Evolutionary conservation across 352 stramenopile species (phyloP).

Genomic region (Phytophthora vignae): DNA sequence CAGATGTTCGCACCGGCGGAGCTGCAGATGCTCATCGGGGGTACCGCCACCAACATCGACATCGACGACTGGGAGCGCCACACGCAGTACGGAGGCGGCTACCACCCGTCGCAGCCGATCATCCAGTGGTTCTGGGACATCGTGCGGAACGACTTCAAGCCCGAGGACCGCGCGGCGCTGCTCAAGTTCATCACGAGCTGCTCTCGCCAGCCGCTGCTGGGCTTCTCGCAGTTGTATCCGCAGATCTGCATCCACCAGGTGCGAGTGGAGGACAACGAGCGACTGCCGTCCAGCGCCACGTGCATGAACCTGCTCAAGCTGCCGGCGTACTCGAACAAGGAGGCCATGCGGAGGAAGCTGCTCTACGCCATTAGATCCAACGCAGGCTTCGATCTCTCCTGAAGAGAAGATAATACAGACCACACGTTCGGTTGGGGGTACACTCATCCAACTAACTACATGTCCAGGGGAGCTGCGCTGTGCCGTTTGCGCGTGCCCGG

Average conservation of each 20-base stretch:
- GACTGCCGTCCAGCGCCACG: conserved; percentile 87
- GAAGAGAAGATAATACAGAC: conserved; percentile 12
- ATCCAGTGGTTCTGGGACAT: conserved; percentile 89
- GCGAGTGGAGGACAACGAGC: conserved; percentile 73
- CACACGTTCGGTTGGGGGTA: neutral
- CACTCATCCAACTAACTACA: conserved; percentile 10
- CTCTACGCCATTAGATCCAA: conserved; percentile 96
- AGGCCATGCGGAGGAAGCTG: conserved; percentile 95
- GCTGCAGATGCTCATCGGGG: conserved; percentile 94
- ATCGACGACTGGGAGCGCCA: conserved; percentile 94
- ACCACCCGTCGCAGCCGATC: conserved; percentile 84
- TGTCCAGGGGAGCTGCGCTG: neutral
- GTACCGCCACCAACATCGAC: conserved; percentile 94
- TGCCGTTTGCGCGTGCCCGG: conserved; percentile 3
- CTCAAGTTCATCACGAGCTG: conserved; percentile 97
- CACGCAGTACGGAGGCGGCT: conserved; percentile 95
- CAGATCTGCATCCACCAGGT: conserved; percentile 95
- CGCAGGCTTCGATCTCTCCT: conserved; percentile 98
- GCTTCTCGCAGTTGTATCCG: conserved; percentile 94
- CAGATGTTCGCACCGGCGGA: conserved; percentile 92
- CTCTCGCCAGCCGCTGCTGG: conserved; percentile 93
- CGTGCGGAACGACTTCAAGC: conserved; percentile 73
- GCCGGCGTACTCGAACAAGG: conserved; percentile 96
- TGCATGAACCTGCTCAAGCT: conserved; percentile 99
- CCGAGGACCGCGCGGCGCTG: conserved; percentile 89